phyloP scores from a whole-genome alignment of 208 protist species.

The Leishmania martiniquensis region DNA sequence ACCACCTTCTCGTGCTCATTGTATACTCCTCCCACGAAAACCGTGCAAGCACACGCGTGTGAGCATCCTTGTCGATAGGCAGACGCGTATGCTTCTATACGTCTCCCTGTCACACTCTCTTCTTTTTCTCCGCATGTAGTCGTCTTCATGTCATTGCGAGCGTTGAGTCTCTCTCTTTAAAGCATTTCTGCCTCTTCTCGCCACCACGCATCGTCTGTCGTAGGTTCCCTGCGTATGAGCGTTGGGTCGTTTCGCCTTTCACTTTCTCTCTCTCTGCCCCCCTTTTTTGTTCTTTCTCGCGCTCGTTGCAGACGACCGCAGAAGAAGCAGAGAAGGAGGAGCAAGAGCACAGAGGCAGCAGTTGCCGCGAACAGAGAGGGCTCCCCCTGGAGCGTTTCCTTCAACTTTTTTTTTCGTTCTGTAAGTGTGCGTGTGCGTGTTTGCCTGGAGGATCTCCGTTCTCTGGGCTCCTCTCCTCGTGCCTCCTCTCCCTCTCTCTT shows the following conservation, averaged over 20 bases:
- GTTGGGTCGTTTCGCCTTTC: too few relatives aligned
- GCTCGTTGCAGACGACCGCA: not conserved
- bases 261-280: too few relatives aligned
- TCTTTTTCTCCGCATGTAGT: not conserved
- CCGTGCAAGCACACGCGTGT: not conserved
- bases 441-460: not conserved
- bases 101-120: not conserved
- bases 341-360: not conserved
- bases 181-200: not conserved
- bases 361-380: not conserved
- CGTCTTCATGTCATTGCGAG: not conserved
- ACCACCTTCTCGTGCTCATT: not conserved
- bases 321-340: too few relatives aligned
- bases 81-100: not conserved
- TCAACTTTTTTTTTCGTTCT: not conserved
- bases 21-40: constrained; percentile 1
- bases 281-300: not conserved
- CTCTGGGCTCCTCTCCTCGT: not conserved
- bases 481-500: not conserved
- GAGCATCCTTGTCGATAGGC: not conserved
- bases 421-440: not conserved
- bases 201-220: too few relatives aligned
- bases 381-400: not conserved
- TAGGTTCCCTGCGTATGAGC: too few relatives aligned
- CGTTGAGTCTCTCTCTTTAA: not conserved